Base-by-base conservation (phyloP, 306 rosid genomes). In the Citrullus colocynthis region DNA sequence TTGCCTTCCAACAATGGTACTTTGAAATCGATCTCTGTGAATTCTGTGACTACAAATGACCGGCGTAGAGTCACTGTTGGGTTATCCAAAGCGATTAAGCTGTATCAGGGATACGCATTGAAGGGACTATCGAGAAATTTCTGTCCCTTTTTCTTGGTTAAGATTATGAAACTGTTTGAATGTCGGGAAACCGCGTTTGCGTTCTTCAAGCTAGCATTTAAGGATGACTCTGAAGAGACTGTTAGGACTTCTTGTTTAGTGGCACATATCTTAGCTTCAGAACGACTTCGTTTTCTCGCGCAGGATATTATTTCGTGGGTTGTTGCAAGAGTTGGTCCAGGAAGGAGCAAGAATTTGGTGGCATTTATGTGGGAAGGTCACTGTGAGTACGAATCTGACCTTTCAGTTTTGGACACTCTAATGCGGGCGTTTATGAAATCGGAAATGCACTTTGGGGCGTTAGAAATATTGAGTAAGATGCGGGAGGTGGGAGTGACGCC, bases 221-320 rank as follows among this genome's bases (percentile, higher is more conserved):
- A 82, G 58, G 86, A 87, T 61, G 87, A 80, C 24, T 86, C 81
- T 21, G 87, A 85, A 14, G 82, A 55, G 49, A 52, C 45, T 51
- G 83, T 92, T 41, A 77, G 66, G 77, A 75, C 78, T 54, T 86
- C 83, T 18, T 90, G 93, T 63, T 62, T 88, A 20, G 89, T 83
- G 10, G 93, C 96, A 0, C 91, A 85, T 78, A 42, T 87, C 72
- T 82, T 92, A 62, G 88, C 93, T 6, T 82, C 88, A 0, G 78
- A 84, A 76, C 36, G 78, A 66, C 88, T 87, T 51, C 84, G 62
- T 55, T 78, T 80, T 12, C 82, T 85, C 21, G 93, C 97, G 0
- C 97, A 90, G 36, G 97, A 92, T 77, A 78, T 90, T 8, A 77
- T 90, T 80, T 90, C 89, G 0, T 88, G 89, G 86, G 82, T 88